These are phyloP conservation scores for Ceriops tagal DNA, from an alignment of 345 rosid species.

Conservation along the genomic window DNA sequence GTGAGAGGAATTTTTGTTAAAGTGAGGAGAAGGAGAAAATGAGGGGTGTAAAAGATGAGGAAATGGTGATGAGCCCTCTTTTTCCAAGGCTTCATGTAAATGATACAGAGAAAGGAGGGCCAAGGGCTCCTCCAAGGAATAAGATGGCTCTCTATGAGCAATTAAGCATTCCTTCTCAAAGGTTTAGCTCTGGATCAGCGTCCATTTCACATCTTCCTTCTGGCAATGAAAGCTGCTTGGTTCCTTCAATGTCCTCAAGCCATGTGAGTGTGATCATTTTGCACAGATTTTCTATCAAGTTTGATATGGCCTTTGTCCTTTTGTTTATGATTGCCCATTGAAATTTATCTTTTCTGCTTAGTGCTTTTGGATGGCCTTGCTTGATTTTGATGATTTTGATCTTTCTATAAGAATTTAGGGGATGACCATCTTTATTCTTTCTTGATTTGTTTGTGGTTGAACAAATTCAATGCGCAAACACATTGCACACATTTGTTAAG, in stretches of 20 bases:
- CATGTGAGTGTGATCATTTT: conserved; percentile 34
- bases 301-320: background rate
- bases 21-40: conserved; percentile 19
- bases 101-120: conserved; percentile 60
- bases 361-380: too few relatives aligned
- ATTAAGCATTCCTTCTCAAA: conserved; percentile 55
- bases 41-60: conserved; percentile 48
- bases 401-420: too few relatives aligned
- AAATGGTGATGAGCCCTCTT: conserved; percentile 44
- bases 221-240: conserved; percentile 22
- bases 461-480: background rate
- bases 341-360: too few relatives aligned
- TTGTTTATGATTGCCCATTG: too few relatives aligned
- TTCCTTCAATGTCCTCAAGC: conserved; percentile 36
- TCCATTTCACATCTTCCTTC: conserved; percentile 38
- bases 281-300: background rate
- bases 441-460: background rate
- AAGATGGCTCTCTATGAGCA: conserved; percentile 79
- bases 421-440: background rate
- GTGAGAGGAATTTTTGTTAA: conserved; percentile 20
- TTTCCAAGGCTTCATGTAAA: conserved; percentile 72
- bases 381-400: too few relatives aligned
- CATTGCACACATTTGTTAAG: background rate
- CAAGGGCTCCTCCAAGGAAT: conserved; percentile 71
- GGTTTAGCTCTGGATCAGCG: conserved; percentile 32